phyloP scores from a whole-genome alignment of 108 stramenopile species.

The Cyclotella choctawhatcheeana region DNA sequence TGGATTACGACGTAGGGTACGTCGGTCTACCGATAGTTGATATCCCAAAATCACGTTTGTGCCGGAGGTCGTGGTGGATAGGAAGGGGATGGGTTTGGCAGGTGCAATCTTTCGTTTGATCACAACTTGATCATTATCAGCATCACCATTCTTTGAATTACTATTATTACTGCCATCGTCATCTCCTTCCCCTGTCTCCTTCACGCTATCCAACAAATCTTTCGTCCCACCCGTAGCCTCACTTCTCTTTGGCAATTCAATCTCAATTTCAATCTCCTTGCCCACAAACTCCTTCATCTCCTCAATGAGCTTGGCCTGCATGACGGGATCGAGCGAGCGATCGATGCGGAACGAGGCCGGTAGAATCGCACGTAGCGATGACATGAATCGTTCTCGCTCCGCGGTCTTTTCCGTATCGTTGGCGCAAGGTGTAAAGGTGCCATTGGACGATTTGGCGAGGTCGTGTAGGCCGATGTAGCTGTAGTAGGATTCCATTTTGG shows the following conservation, averaged over 20 bases:
- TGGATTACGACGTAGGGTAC: conserved; percentile 73
- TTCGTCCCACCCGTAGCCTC: conserved; percentile 44
- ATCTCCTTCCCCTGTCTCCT: neutral
- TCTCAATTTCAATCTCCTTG: conserved; percentile 74
- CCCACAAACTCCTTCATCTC: conserved; percentile 75
- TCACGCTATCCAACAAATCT: conserved; percentile 27
- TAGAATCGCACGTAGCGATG: conserved; percentile 55
- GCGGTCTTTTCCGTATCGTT: conserved; percentile 62
- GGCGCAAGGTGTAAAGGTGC: conserved; percentile 54
- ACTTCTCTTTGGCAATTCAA: conserved; percentile 60
- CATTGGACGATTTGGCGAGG: conserved; percentile 28
- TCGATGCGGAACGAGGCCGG: conserved; percentile 86
- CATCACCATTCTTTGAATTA: neutral
- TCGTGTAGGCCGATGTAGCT: conserved; percentile 72
- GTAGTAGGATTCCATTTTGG: conserved; percentile 85
- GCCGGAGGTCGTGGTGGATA: conserved; percentile 50
- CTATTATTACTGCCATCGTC: no score
- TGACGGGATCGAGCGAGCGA: conserved; percentile 60
- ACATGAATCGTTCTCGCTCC: conserved; percentile 70
- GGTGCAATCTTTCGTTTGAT: conserved; percentile 64
- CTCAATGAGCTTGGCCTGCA: conserved; percentile 56
- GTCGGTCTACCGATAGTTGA: conserved; percentile 77
- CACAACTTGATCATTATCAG: conserved; percentile 2
- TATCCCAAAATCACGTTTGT: conserved; percentile 48
- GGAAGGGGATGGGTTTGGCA: conserved; percentile 70